Evolutionary conservation across 129 eudicot species (phyloP), one percentile per base, ranked within the genome.

Genomic region (Heracleum sosnowskyi): DNA sequence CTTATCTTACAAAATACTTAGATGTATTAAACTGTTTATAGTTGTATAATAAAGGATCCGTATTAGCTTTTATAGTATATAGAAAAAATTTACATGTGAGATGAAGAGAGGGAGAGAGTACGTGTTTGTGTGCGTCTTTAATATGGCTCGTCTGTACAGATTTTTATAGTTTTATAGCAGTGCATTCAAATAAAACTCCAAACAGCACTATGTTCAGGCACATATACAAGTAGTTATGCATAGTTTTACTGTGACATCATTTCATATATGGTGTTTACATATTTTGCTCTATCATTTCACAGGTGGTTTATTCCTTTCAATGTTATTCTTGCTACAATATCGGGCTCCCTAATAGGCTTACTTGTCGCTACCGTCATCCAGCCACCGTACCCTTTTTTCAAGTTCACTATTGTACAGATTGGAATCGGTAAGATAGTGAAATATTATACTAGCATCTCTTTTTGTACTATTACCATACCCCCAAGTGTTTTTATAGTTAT

Each of bases 261-360:
- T 45, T 37, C 13, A 37, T 70, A 69, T 68, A 46, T 34, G 49
- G 74, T 37, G 41, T 41, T 81, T 51, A 40, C 8, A 34, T 42
- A 45, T 69, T 76, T 51, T 3, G 35, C 69, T 40, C 28, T 42
- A 46, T 47, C 34, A 2, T 83, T 74, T 79, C 77, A 41, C 90
- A 95, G 98, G 98, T 95, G 98, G 97, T 95, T 95, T 77, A 95
- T 95, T 69, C 98, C 98, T 78, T 41, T 91, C 79, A 95, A 95
- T 69, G 87, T 95, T 36, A 79, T 95, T 66, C 77, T 95, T 28
- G 89, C 96, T 53, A 84, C 96, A n/a, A 77, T 95, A 84, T 82
- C 94, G 4, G 98, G 98, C 69, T 95, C 98, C 13, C 78, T 95
- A 42, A 91, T 95, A 44, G 98, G 98, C 47, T 84, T 95, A 36